Evolutionary conservation across 768 basidiomycete species (phyloP).

Genomic region (Auriculariales sp.): DNA sequence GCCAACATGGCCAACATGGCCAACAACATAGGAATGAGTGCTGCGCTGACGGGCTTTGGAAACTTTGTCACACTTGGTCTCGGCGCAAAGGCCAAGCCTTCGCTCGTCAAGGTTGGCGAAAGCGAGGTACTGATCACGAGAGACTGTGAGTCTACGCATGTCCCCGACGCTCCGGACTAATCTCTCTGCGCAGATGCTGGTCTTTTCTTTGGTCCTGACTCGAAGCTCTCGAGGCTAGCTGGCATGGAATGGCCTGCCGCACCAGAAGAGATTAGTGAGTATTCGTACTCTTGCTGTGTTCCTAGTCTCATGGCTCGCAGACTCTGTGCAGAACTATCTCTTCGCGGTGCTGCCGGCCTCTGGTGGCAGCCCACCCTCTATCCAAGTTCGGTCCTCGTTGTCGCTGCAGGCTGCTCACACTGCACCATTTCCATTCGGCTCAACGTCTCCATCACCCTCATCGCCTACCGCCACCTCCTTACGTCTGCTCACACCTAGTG

Average conservation of each 20-base stretch:
- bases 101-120: conserved; percentile 37
- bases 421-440: conserved; percentile 45
- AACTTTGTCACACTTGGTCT: conserved; percentile 79
- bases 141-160: conserved; percentile 44
- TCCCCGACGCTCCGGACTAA: background rate
- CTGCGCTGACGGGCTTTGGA: conserved; percentile 51
- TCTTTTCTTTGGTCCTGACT: conserved; percentile 46
- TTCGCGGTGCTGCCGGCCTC: conserved; percentile 62
- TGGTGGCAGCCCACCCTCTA: conserved; percentile 26
- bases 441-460: conserved; percentile 17
- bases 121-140: conserved; percentile 58
- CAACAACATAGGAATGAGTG: conserved; percentile 44
- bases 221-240: conserved; percentile 31
- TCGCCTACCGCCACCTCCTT: conserved; percentile 24
- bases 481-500: conserved; percentile 48
- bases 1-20: conserved; percentile 15
- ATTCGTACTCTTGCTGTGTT: conserved; percentile 1
- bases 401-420: conserved; percentile 48
- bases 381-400: conserved; percentile 60
- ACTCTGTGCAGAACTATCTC: conserved; percentile 63
- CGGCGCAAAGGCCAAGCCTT: conserved; percentile 59
- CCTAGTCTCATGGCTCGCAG: conserved; percentile 20
- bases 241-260: conserved; percentile 62
- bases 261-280: conserved; percentile 65
- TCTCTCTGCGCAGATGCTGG: conserved; percentile 39